A percentile compares a stretch with the other conserved stretches of the same genome.
These are phyloP conservation scores for Nakazawaea ernobii DNA, from an alignment of 805 yeast species.

Conservation along the genomic window DNA sequence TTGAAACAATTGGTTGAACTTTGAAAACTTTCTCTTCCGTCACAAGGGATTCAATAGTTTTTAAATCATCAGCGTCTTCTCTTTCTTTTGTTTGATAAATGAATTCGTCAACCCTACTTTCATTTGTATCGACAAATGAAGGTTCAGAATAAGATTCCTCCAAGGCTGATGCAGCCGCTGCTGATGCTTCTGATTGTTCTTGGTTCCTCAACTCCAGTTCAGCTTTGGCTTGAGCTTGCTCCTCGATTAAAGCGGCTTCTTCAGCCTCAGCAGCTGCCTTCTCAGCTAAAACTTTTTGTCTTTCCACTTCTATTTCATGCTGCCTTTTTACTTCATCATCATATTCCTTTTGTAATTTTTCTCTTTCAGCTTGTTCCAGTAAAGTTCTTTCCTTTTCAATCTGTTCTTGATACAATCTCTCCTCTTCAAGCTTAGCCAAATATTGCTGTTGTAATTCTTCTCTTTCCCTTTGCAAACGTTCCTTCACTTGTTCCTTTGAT, in stretches of 20 bases:
- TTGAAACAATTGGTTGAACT: no score
- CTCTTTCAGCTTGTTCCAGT: constrained; percentile 6
- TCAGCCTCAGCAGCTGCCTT: constrained; percentile 7
- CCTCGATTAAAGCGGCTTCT: background rate
- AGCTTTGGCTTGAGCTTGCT: background rate
- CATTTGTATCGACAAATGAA: background rate
- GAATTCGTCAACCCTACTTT: no score
- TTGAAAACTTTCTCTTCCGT: no score
- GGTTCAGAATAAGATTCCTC: background rate
- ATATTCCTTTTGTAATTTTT: background rate
- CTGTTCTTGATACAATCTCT: constrained; percentile 24
- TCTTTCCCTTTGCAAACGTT: constrained; percentile 14
- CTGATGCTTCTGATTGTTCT: background rate
- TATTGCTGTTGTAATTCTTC: constrained; percentile 20
- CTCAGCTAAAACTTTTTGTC: background rate
- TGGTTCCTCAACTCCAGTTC: background rate
- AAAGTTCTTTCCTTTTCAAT: constrained; percentile 19
- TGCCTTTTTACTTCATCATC: background rate
- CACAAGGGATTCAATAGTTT: no score
- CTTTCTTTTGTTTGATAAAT: no score
- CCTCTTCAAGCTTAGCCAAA: constrained; percentile 22
- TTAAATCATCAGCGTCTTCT: no score
- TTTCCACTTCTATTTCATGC: background rate
- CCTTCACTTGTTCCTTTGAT: background rate
- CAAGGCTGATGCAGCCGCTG: background rate